Conservation (phyloP, 2,329 filamentous ascomycete genomes). For the Diplodia seriata region DNA sequence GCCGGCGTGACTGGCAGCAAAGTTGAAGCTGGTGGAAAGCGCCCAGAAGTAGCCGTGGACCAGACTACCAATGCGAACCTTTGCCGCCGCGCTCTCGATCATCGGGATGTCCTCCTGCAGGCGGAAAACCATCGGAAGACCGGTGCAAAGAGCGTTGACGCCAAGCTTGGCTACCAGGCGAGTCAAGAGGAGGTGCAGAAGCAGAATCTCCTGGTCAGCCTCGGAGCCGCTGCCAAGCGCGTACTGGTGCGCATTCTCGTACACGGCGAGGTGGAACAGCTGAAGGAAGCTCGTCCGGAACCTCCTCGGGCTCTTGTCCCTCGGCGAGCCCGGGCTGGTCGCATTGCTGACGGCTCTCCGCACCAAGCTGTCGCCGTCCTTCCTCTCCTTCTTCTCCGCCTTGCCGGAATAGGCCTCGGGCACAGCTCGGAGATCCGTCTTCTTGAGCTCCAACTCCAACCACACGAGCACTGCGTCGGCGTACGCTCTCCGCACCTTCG, state of each 20-base stretch:
- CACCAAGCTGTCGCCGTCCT: conserved; percentile 54
- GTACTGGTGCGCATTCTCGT: conserved; percentile 81
- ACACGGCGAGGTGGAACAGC: conserved; percentile 84
- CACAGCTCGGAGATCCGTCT: conserved; percentile 66
- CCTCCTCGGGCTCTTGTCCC: conserved; percentile 47
- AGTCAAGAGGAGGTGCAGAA: conserved; percentile 78
- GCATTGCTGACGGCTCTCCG: conserved; percentile 30
- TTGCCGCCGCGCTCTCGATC: conserved; percentile 69
- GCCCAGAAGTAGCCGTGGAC: conserved; percentile 91
- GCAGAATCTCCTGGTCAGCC: conserved; percentile 68
- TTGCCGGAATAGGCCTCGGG: conserved; percentile 59
- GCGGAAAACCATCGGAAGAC: conserved; percentile 86
- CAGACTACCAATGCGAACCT: conserved; percentile 80
- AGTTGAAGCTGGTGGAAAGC: conserved; percentile 76
- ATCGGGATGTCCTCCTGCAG: conserved; percentile 81
- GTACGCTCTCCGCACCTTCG: conserved; percentile 82
- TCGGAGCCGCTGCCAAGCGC: conserved; percentile 54
- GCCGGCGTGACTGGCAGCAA: conserved; percentile 73
- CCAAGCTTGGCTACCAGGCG: conserved; percentile 79
- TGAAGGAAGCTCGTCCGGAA: conserved; percentile 76
- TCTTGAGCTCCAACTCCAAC: conserved; percentile 80
- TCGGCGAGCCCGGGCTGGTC: conserved; percentile 6
- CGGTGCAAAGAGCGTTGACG: conserved; percentile 78
- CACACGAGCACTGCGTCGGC: conserved; percentile 83
- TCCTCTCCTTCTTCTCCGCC: conserved; percentile 52